Base-by-base conservation (phyloP, 495 filamentous ascomycete genomes). In the Glonium stellatum region DNA sequence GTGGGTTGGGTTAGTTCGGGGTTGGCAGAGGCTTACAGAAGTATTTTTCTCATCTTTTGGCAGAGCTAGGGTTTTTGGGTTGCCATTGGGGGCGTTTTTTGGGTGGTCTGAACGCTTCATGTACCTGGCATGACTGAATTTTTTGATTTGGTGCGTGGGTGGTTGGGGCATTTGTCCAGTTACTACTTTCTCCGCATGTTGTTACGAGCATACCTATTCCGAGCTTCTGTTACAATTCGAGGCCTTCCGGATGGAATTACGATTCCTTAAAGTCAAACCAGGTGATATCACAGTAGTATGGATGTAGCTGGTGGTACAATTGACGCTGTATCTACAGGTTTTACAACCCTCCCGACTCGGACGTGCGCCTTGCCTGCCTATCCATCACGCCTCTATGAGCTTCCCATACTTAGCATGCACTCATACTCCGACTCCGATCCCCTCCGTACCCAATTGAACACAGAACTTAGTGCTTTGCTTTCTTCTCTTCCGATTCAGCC, bases 401-500 rank as follows among this genome's bases (percentile, higher is more conserved):
- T 6, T 31, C 27, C 27, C 27, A 2, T 31, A 31, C 27, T 31
- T 35, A 3, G 44, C 54, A 54, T 48, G 2, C 59, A 47, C 47
- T 23, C n/a, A 21, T 19, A 34, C 8, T 41, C 39, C 42, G 15
- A 48, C 55, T 13, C 34, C 47, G 15, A 27, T 5, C 9, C n/a
- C n/a, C 18, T 12, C 22, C 47, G 5, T 15, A 1, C 25, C 10
- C n/a, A 15, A 31, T 51, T 31, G 18, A 25, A 51, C 25, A 31
- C 6, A 25, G 25, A 2, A 23, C 31, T 72, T 84, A 87, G 72
- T 86, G 83, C 69, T 84, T 83, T 50, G 79, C 73, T 71, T 83
- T 82, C 76, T 88, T 88, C 73, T 85, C 82, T 58, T 85, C 84
- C 22, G 63, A 57, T 44, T 67, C 57, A 13, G 69, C 69, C 50